phyloP scores from a whole-genome alignment of 108 stramenopile genomes.

The Pseudonitzschia delicatissima region DNA sequence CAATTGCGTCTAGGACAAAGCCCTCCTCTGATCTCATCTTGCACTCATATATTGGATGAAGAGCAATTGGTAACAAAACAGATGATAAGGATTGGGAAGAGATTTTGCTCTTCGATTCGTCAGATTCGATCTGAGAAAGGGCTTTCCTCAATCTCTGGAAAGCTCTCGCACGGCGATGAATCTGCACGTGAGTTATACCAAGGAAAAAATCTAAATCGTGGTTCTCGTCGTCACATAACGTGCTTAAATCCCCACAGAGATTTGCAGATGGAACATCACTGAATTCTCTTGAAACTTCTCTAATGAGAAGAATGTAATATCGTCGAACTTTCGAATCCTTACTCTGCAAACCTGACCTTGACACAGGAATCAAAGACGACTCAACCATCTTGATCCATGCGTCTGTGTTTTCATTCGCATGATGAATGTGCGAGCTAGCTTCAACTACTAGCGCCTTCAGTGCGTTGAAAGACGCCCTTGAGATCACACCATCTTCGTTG shows the following conservation, averaged over 20 bases:
- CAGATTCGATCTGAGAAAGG: constrained; percentile 24
- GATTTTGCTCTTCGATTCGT: constrained; percentile 25
- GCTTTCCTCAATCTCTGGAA: constrained; percentile 70
- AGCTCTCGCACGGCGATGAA: constrained; percentile 88
- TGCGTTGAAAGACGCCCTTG: constrained; percentile 63
- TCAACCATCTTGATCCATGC: constrained; percentile 67
- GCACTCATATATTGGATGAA: constrained; percentile 84
- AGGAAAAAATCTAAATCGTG: constrained; percentile 93
- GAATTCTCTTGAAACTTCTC: constrained; percentile 55
- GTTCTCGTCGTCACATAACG: constrained; percentile 70
- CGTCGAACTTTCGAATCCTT: constrained; percentile 44
- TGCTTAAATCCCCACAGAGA: constrained; percentile 73
- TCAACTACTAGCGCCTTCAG: constrained; percentile 57
- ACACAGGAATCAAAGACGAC: constrained; percentile 51
- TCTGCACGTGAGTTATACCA: constrained; percentile 92
- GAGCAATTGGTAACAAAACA: constrained; percentile 82
- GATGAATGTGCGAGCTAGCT: constrained; percentile 33
- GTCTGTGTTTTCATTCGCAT: constrained; percentile 15
- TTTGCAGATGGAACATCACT: constrained; percentile 35
- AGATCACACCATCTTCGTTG: constrained; percentile 72
- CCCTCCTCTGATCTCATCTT: constrained; percentile 69
- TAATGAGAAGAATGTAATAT: constrained; percentile 59
- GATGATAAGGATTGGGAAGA: constrained; percentile 60
- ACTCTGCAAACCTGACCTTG: constrained; percentile 55
- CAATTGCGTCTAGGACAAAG: constrained; percentile 72